Percentiles rank a stretch among this genome's conserved stretches.
Evolutionary conservation across 1,284 basidiomycete species (phyloP).

Genomic region (Erythrobasidium hasegawianum): DNA sequence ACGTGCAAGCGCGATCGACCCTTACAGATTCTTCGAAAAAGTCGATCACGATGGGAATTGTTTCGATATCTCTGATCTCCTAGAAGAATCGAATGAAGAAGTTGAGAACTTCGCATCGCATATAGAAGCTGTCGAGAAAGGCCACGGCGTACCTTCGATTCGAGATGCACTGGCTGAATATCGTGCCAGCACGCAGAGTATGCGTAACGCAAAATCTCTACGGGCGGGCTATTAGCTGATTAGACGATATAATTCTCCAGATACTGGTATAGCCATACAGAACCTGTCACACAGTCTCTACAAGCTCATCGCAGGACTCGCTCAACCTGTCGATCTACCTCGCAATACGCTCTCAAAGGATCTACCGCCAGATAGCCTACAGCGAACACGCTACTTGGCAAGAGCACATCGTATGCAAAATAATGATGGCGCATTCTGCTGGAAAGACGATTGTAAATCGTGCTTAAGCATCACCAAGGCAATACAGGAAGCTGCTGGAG

Average conservation of each 20-base stretch:
- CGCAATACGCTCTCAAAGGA: conserved; percentile 8
- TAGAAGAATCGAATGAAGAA: conserved; percentile 49
- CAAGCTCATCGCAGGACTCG: conserved; percentile 65
- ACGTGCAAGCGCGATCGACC: not conserved
- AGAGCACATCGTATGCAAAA: conserved; percentile 55
- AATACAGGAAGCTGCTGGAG: conserved; percentile 70
- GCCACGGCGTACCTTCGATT: conserved; percentile 46
- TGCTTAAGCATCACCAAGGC: conserved; percentile 72
- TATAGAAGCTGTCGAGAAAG: conserved; percentile 31
- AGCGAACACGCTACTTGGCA: conserved; percentile 40
- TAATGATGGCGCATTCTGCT: conserved; percentile 75
- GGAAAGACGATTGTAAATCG: conserved; percentile 68
- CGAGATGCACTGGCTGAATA: conserved; percentile 60
- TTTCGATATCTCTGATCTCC: conserved; percentile 54
- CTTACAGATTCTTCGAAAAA: conserved; percentile 62
- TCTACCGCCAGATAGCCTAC: not conserved
- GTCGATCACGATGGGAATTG: conserved; percentile 82
- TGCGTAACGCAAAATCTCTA: too few relatives aligned
- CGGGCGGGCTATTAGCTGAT: too few relatives aligned
- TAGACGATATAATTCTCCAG: conserved; percentile 51
- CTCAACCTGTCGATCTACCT: conserved; percentile 56
- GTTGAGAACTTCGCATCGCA: conserved; percentile 16
- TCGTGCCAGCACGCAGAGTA: conserved; percentile 65
- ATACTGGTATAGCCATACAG: conserved; percentile 68
- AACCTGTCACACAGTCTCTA: conserved; percentile 65